These are phyloP conservation scores for Theobroma cacao DNA, from an alignment of 345 rosid genomes.

Conservation along the genomic window DNA sequence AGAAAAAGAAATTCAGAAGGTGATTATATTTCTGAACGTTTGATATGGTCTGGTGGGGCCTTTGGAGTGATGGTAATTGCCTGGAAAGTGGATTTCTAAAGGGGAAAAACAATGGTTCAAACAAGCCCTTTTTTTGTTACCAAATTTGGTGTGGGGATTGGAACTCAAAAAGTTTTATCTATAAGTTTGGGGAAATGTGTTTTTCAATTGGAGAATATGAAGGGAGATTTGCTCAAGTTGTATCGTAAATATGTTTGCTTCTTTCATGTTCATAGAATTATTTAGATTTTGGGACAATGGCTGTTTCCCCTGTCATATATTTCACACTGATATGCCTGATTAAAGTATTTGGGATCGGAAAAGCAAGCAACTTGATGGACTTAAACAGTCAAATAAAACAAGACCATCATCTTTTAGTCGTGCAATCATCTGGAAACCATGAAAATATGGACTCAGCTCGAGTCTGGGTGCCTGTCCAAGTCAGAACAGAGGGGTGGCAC, in stretches of 20 bases:
- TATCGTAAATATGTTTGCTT: too few species aligned
- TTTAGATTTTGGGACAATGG: too few species aligned
- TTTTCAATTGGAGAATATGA: background rate
- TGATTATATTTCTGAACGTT: background rate
- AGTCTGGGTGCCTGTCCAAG: background rate
- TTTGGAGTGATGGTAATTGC: background rate
- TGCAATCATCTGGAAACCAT: background rate
- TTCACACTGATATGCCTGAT: too few species aligned
- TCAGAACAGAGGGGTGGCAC: background rate
- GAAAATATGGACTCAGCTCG: background rate
- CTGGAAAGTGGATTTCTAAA: background rate
- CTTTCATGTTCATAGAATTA: too few species aligned
- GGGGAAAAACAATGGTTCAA: background rate
- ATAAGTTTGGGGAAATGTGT: background rate
- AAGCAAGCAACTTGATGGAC: too few species aligned
- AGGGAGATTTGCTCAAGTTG: background rate
- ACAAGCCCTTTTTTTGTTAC: background rate
- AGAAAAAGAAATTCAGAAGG: background rate
- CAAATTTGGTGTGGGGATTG: background rate
- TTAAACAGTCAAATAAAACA: too few species aligned
- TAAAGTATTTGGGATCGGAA: too few species aligned
- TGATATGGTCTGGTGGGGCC: slow-evolving; percentile 12
- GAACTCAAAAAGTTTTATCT: too few species aligned
- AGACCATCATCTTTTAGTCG: background rate
- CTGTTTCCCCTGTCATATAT: too few species aligned